Evolutionary conservation across 2,329 filamentous ascomycete species (phyloP), one percentile per base, ranked within the genome.

Genomic region (Rhynchosporium graminicola): DNA sequence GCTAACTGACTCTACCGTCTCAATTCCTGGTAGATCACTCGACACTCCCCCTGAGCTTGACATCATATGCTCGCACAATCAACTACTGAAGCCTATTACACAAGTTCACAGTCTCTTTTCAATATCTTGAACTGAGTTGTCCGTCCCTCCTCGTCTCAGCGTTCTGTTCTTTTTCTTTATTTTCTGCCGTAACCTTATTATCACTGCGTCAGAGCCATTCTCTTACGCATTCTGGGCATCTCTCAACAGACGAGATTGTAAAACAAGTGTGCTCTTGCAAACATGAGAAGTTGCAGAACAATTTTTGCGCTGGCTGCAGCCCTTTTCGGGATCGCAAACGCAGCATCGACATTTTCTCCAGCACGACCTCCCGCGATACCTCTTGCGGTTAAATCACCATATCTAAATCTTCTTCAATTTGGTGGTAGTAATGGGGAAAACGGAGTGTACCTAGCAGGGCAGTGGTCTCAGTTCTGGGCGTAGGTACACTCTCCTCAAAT

Each of bases 341-440:
- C 55, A 5, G 59, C 46, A 48, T 88, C 86, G 9, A 84, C 79
- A 1, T 90, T 89, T 71, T 79, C 77, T 42, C 88, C 88, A 40
- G 82, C 84, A 42, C 80, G 86, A 6, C 87, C 88, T 47, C 88
- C 88, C 15, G 82, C 88, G 1, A 79, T 90, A 33, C 90, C 90
- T 12, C 76, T 94, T 40, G 89, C 89, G 48, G 90, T 93, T 50
- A 86, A 85, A 65, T 88, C 86, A 9, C 90, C 90, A 0, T 94
- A 93, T 68, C 76, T 93, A 15, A 91, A 84, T 72, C 83, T 86
- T 13, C 91, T 88, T 87, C 79, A 88, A 47, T 76, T 83, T 62
- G 86, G 82, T 9, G 87, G 86, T 1, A 83, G 78, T 33, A 80
- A 86, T 72, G 84, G 82, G 28, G 82, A 83, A 9, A 84, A 87